Base-by-base conservation (phyloP, 1,284 basidiomycete species). In the Cryptococcus floricola region DNA sequence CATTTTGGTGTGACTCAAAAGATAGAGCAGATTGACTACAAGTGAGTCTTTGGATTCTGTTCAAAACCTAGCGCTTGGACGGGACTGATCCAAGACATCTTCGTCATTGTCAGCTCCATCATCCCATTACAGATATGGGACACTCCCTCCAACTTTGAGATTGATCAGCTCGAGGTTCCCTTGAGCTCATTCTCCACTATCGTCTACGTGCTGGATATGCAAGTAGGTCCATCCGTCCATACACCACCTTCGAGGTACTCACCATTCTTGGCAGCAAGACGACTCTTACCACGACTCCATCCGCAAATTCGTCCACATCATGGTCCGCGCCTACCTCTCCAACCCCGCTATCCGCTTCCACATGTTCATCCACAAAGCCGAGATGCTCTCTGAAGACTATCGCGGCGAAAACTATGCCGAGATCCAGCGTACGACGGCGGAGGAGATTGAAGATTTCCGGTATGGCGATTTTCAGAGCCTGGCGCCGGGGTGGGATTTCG, bases 171-270 rank as follows among this genome's bases (percentile, higher is more conserved):
- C 23, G 87, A 86, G 18, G 82, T 82, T 2, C 83, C 87, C 1
- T 80, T 93, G 25, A 82, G 83, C 43, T 81, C 87, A 34, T 91
- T 93, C 68, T 82, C 87, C 0, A 85, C 86, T 0, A 81, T 98
- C 62, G 85, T 98, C 39, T 98, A 94, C 69, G 92, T 98, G n/a
- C 89, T 98, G 66, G 95, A 98, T 70, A 94, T 96, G 57, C 89
- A 93, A 76, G 91, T 91, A 65, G 62, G 83, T 74, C 10, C 31
- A 13, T 0, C 37, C 12, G 6, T 50, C 19, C 43, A 19, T 13
- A 34, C 50, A 52, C 19, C 52, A n/a, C 16, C 16, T 42, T 42
- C 9, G 14, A 23, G n/a, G 16, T 42, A 42, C 19, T 16, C 23
- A n/a, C 19, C 9, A 28, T 28, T 41, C 28, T 45, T 34, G 31